These are phyloP conservation scores for Helminthosporium solani DNA, from an alignment of 2,329 filamentous ascomycete genomes.

Conservation along the genomic window DNA sequence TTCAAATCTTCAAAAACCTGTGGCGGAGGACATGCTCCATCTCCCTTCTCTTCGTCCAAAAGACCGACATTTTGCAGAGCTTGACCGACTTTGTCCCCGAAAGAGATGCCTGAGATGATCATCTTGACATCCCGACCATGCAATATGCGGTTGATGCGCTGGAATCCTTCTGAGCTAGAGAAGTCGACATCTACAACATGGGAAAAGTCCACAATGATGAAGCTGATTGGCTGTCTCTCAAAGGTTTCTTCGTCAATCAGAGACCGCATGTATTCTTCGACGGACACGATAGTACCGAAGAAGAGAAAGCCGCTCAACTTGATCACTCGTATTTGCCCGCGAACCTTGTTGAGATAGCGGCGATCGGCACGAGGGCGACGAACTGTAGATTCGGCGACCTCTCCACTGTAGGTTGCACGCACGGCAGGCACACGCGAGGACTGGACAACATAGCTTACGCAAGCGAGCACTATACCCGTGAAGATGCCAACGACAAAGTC, in stretches of 20 bases:
- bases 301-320: slow-evolving; percentile 96
- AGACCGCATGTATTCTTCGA: slow-evolving; percentile 82
- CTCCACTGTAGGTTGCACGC: slow-evolving; percentile 83
- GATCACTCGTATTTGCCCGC: slow-evolving; percentile 83
- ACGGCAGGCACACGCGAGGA: slow-evolving; percentile 88
- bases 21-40: slow-evolving; percentile 52
- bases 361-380: slow-evolving; percentile 87
- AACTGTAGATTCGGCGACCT: slow-evolving; percentile 88
- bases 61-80: slow-evolving; percentile 83
- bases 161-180: slow-evolving; percentile 93
- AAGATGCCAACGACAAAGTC: slow-evolving; percentile 96
- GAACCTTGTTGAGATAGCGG: slow-evolving; percentile 80
- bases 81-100: slow-evolving; percentile 72
- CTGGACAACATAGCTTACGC: slow-evolving; percentile 86
- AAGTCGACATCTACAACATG: slow-evolving; percentile 94
- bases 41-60: slow-evolving; percentile 69
- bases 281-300: slow-evolving; percentile 94
- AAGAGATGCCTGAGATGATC: slow-evolving; percentile 78
- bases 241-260: slow-evolving; percentile 84
- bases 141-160: slow-evolving; percentile 83
- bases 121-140: slow-evolving; percentile 75
- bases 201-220: slow-evolving; percentile 82
- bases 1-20: slow-evolving; percentile 86
- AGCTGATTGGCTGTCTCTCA: slow-evolving; percentile 75
- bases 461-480: slow-evolving; percentile 86